phyloP scores from a whole-genome alignment of 1,284 basidiomycete species.

The Malassezia cuniculi region DNA sequence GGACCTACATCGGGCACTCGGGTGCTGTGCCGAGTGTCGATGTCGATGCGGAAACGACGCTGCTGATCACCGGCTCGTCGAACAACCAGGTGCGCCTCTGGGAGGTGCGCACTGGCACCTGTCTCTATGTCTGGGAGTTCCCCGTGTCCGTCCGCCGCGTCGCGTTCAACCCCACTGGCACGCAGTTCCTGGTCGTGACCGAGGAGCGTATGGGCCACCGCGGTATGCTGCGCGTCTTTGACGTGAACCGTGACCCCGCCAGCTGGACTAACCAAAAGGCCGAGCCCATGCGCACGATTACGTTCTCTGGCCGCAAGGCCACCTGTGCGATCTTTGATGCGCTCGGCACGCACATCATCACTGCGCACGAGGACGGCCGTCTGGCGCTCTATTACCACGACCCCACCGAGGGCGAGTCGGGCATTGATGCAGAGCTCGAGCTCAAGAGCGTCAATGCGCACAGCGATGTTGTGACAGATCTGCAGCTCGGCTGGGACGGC shows the following conservation, averaged over 20 bases:
- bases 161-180: constrained; percentile 63
- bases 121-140: constrained; percentile 72
- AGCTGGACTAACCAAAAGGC: constrained; percentile 31
- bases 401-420: constrained; percentile 38
- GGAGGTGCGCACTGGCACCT: constrained; percentile 79
- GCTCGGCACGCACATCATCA: constrained; percentile 67
- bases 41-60: constrained; percentile 78
- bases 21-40: constrained; percentile 94
- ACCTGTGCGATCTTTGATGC: constrained; percentile 85
- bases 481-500: constrained; percentile 77
- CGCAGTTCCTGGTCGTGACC: constrained; percentile 64
- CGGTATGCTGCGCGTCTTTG: constrained; percentile 62
- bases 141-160: constrained; percentile 94
- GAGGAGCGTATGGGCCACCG: constrained; percentile 84
- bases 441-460: constrained; percentile 53
- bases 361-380: constrained; percentile 91
- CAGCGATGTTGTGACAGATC: constrained; percentile 55
- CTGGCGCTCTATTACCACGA: constrained; percentile 49
- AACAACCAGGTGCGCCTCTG: constrained; percentile 89
- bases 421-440: constrained; percentile 67
- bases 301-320: constrained; percentile 55
- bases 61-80: constrained; percentile 68
- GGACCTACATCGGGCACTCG: constrained; percentile 92
- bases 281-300: constrained; percentile 40
- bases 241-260: constrained; percentile 50